phyloP scores from a whole-genome alignment of 345 rosid species.

The Bruguiera parviflora region DNA sequence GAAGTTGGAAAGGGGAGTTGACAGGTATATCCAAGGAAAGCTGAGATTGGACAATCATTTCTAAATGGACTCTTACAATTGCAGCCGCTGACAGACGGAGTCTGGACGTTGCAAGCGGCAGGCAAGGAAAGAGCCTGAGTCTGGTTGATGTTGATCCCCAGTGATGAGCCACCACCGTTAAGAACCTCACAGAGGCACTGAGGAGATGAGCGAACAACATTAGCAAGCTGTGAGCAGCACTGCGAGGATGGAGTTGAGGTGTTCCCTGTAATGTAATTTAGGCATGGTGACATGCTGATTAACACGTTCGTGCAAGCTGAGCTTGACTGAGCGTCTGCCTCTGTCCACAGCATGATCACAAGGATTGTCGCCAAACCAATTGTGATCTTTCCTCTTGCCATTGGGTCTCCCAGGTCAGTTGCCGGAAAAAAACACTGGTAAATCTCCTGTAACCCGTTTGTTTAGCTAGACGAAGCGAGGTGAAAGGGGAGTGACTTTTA shows the following conservation, averaged over 20 bases:
- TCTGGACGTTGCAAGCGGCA: not conserved
- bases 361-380: not conserved
- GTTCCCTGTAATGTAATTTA: conserved; percentile 1
- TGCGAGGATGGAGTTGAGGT: conserved; percentile 2
- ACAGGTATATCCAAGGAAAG: not conserved
- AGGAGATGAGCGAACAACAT: not conserved
- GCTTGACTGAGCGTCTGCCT: not conserved
- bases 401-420: not conserved
- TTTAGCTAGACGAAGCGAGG: no score
- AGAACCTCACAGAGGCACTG: not conserved
- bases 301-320: not conserved
- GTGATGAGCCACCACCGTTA: not conserved
- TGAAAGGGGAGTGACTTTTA: no score
- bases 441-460: no score
- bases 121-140: not conserved
- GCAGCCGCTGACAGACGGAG: not conserved
- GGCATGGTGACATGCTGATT: conserved; percentile 3
- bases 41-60: not conserved
- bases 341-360: not conserved
- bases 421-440: no score
- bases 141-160: conserved; percentile 4
- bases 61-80: not conserved
- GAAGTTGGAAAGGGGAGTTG: not conserved
- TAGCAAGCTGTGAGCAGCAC: conserved; percentile 1
- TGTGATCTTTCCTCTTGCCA: not conserved